Conservation (phyloP, 345 rosid genomes). For the Gossypium australe region DNA sequence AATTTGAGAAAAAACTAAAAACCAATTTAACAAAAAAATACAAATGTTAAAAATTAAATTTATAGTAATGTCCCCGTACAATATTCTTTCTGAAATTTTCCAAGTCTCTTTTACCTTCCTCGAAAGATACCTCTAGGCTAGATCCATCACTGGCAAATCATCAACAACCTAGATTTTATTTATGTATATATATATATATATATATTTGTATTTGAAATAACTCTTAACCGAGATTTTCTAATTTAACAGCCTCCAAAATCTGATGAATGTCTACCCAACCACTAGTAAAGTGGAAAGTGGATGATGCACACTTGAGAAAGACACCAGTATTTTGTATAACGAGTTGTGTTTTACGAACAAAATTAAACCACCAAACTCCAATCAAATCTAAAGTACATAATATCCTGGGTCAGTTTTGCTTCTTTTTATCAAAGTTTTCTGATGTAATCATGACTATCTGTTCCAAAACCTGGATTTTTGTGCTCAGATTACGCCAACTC, state of each 20-base stretch:
- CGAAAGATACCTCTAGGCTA: too few relatives aligned
- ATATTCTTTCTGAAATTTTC: too few relatives aligned
- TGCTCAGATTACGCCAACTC: neutral
- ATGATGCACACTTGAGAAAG: neutral
- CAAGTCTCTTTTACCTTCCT: too few relatives aligned
- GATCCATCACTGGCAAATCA: too few relatives aligned
- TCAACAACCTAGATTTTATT: too few relatives aligned
- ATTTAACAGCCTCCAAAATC: neutral
- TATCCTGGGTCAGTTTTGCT: neutral
- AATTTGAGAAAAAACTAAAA: too few relatives aligned
- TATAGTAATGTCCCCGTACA: too few relatives aligned
- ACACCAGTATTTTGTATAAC: neutral
- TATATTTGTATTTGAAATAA: too few relatives aligned
- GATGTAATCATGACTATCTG: neutral
- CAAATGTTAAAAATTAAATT: too few relatives aligned
- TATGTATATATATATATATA: too few relatives aligned
- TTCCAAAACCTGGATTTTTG: neutral
- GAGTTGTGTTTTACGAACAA: neutral
- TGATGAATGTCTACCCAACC: neutral
- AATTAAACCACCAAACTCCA: neutral
- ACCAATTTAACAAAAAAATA: too few relatives aligned
- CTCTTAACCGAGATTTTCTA: too few relatives aligned
- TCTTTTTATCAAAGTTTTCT: neutral
- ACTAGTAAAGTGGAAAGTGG: neutral
- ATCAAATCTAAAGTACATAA: neutral